phyloP scores from a whole-genome alignment of 208 protist species.

The Giardia muris region DNA sequence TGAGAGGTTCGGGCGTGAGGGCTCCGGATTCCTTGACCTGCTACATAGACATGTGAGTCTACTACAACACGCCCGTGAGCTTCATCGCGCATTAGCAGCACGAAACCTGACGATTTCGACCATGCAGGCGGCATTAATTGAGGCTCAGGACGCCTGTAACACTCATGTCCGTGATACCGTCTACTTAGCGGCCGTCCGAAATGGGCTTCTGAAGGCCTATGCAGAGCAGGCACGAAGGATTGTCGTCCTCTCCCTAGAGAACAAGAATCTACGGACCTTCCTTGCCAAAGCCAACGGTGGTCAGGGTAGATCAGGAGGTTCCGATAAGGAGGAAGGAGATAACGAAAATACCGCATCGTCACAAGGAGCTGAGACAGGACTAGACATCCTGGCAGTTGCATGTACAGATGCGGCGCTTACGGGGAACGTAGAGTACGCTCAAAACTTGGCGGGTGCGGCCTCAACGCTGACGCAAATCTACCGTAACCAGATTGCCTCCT shows the following conservation, averaged over 20 bases:
- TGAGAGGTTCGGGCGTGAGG: not conserved
- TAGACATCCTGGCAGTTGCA: not conserved
- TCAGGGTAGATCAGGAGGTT: too few species aligned
- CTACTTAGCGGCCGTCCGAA: slow-evolving; percentile 5
- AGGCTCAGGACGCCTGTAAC: not conserved
- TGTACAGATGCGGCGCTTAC: not conserved
- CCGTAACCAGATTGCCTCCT: not conserved
- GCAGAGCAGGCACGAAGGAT: not conserved
- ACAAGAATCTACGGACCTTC: not conserved
- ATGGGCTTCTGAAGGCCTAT: not conserved
- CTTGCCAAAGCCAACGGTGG: not conserved
- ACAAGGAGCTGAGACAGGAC: too few species aligned
- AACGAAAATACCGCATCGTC: not conserved
- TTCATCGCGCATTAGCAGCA: not conserved
- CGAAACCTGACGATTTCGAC: not conserved
- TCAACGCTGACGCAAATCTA: not conserved
- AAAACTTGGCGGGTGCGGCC: not conserved
- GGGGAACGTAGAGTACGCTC: not conserved
- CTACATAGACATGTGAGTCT: not conserved
- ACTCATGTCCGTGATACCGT: not conserved
- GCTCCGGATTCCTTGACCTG: not conserved
- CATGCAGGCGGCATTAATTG: not conserved
- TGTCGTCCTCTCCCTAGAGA: not conserved
- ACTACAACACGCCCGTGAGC: not conserved
- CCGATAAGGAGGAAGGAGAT: not conserved